These are phyloP conservation scores for Dipodascopsis tothii DNA, from an alignment of 805 yeast species.

Conservation along the genomic window DNA sequence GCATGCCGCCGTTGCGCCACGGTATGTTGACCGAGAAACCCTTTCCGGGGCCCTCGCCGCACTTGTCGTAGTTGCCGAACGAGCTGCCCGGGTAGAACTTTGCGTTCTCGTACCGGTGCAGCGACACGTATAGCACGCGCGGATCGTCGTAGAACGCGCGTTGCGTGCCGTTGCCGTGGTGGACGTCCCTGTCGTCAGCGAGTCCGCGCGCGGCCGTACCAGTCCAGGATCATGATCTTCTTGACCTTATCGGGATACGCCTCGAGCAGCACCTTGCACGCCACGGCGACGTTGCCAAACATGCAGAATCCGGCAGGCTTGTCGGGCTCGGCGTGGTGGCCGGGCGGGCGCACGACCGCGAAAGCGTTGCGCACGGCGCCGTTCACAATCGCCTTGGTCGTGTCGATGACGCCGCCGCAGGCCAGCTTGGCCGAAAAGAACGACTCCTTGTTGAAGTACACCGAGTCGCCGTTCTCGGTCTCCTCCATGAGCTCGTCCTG, in stretches of 20 bases:
- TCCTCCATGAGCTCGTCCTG: conserved; percentile 68
- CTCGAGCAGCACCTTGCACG: conserved; percentile 76
- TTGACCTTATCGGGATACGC: conserved; percentile 84
- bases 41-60: conserved; percentile 78
- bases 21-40: conserved; percentile 81
- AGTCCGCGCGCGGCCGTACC: conserved; percentile 39
- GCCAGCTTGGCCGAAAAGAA: conserved; percentile 78
- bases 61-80: conserved; percentile 72
- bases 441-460: conserved; percentile 89
- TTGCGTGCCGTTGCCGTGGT: conserved; percentile 98
- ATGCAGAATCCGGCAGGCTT: conserved; percentile 95
- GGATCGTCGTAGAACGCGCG: conserved; percentile 84
- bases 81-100: conserved; percentile 89
- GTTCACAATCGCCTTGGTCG: conserved; percentile 90
- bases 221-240: conserved; percentile 75
- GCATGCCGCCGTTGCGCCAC: conserved; percentile 86
- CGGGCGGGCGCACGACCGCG: conserved; percentile 97
- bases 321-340: conserved; percentile 98
- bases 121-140: conserved; percentile 78
- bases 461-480: conserved; percentile 89
- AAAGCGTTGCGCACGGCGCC: conserved; percentile 83
- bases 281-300: conserved; percentile 94
- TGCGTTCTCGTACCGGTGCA: conserved; percentile 89
- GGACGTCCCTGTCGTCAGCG: conserved; percentile 52
- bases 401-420: conserved; percentile 96